These are phyloP conservation scores for Curvularia spicifera DNA, from an alignment of 2,329 filamentous ascomycete species.

Conservation along the genomic window DNA sequence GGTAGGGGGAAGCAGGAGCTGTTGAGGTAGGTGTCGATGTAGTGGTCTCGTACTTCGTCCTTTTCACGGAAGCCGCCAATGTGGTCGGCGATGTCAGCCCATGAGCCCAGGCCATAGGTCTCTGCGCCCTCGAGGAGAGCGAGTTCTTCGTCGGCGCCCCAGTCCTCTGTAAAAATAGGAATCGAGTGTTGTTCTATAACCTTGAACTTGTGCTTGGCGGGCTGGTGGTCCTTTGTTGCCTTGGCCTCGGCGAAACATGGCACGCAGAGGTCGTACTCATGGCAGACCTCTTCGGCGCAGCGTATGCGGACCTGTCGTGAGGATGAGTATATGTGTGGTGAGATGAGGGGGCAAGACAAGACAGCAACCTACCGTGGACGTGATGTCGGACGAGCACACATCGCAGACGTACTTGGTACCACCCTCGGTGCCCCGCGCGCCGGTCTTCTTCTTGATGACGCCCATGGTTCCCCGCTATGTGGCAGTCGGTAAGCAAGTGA, in stretches of 20 bases:
- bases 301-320: conserved; percentile 81
- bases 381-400: conserved; percentile 94
- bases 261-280: conserved; percentile 96
- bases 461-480: conserved; percentile 67
- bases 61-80: conserved; percentile 94
- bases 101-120: conserved; percentile 94
- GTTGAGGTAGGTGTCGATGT: conserved; percentile 84
- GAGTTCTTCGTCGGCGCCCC: conserved; percentile 98
- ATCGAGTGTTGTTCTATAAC: conserved; percentile 99
- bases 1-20: conserved; percentile 86
- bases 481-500: conserved; percentile 8
- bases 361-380: conserved; percentile 76
- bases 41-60: conserved; percentile 95
- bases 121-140: conserved; percentile 91
- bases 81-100: conserved; percentile 97
- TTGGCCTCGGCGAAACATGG: conserved; percentile 88
- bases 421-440: conserved; percentile 79
- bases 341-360: conserved; percentile 24
- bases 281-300: conserved; percentile 77
- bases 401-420: conserved; percentile 91
- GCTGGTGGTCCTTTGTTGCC: conserved; percentile 82
- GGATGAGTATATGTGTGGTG: conserved; percentile 6
- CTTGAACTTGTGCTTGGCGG: conserved; percentile 82
- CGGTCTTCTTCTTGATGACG: conserved; percentile 95
- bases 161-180: conserved; percentile 91